phyloP scores from a whole-genome alignment of 768 basidiomycete genomes.

The Trametes cinnabarina region DNA sequence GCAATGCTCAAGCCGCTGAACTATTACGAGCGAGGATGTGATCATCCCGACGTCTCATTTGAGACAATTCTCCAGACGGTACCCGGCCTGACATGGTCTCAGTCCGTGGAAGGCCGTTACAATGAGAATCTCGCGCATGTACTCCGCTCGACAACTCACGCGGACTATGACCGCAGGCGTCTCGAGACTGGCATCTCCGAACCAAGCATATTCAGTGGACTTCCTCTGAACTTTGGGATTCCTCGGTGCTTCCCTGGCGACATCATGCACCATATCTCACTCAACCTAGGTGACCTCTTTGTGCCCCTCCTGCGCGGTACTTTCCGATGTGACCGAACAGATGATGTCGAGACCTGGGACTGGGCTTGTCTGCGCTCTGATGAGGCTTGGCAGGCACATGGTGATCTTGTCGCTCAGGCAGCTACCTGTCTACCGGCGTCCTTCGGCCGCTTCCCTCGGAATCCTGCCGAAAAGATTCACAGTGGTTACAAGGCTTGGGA shows the following conservation, averaged over 20 bases:
- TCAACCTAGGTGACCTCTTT: conserved; percentile 39
- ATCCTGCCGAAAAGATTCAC: conserved; percentile 39
- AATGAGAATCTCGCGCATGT: no score
- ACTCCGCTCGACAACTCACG: conserved; percentile 2
- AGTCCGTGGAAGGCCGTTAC: no score
- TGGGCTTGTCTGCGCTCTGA: conserved; percentile 26
- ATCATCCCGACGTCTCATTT: conserved; percentile 32
- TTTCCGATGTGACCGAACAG: conserved; percentile 20
- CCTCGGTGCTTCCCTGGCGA: conserved; percentile 34
- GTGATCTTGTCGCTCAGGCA: conserved; percentile 32
- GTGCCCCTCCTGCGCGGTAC: conserved; percentile 33
- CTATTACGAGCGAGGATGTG: conserved; percentile 18
- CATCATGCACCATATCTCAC: conserved; percentile 36
- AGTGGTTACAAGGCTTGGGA: conserved; percentile 33
- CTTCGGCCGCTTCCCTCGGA: conserved; percentile 40
- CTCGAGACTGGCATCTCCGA: conserved; percentile 34
- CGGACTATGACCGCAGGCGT: conserved; percentile 25
- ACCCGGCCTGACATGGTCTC: no score
- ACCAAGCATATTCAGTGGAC: conserved; percentile 34
- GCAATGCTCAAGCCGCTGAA: conserved; percentile 26
- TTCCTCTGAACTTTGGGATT: conserved; percentile 23
- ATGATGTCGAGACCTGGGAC: conserved; percentile 30
- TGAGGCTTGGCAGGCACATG: conserved; percentile 36
- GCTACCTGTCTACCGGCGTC: conserved; percentile 36
- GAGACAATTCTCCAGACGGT: not conserved